Base-by-base conservation (phyloP, 148 eudicot species). In the Camellia lanceoleosa region DNA sequence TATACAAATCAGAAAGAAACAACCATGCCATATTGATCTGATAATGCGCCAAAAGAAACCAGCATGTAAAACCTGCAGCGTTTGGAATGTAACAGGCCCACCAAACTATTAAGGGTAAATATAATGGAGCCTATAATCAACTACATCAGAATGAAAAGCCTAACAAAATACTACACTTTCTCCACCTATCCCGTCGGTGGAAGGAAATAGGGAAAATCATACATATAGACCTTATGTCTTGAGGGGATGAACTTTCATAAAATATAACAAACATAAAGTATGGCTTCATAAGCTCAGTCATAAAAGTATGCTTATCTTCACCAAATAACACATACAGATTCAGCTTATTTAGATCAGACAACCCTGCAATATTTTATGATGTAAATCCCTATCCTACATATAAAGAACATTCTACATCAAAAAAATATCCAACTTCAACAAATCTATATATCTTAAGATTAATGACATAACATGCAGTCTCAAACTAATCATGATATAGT, bases 11-110 rank as follows among this genome's bases (percentile, higher is more conserved):
- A 84, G 84, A 84, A 75, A 75, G 78, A 70, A 74, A 80, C 52
- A 80, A 87, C 63, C 69, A 77, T 75, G 82, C 87, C 88, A 83
- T 80, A 71, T 73, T 80, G 87, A 80, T 84, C 86, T 79, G 88
- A 83, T 72, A 74, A 89, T 83, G 85, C 87, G 75, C 88, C 87
- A 85, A 81, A 77, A 81, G 83, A 86, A 81, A 84, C 87, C 82
- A 80, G 85, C 88, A 79, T 13, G 83, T 49, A 78, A 68, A 58
- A 85, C 87, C 87, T 85, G 91, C 88, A 88, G 86, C 86, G 77
- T 82, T 73, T 83, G 85, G 82, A 79, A 85, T 77, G 86, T 82
- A 83, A 83, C 68, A 69, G 81, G 68, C 71, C 82, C 75, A 74
- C 81, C 58, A 77, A 59, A 76, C 77, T 78, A 86, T 49, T 55